phyloP scores from a whole-genome alignment of 495 filamentous ascomycete genomes.

The Penicillium simplicissimum region DNA sequence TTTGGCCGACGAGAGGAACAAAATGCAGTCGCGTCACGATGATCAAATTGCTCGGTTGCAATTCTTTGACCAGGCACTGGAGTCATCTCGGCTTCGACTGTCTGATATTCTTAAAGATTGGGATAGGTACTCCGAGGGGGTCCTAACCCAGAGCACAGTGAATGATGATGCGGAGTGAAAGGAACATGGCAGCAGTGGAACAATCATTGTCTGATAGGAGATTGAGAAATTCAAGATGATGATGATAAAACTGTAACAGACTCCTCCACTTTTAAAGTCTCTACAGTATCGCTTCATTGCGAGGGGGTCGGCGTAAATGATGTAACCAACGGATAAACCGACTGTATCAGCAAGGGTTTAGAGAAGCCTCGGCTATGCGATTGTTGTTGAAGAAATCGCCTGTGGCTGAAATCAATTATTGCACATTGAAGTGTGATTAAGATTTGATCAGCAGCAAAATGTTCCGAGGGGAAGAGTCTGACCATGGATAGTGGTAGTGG shows the following conservation, averaged over 20 bases:
- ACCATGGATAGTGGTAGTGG: background rate
- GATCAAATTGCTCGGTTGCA: no score
- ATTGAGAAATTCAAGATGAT: background rate
- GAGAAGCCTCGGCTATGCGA: background rate
- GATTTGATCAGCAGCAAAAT: background rate
- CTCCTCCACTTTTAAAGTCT: background rate
- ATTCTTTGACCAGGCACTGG: no score
- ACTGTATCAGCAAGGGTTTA: background rate
- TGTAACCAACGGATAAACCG: background rate
- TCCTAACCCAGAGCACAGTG: no score
- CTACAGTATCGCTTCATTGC: background rate
- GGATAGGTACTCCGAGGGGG: no score
- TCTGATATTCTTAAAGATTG: no score
- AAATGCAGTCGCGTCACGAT: no score
- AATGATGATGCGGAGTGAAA: no score
- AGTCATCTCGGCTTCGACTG: no score
- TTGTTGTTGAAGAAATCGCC: no score
- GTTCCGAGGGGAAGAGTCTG: background rate
- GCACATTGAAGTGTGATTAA: no score
- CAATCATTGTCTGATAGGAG: background rate
- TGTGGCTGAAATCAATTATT: no score
- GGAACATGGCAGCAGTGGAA: background rate
- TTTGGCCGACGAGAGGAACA: no score
- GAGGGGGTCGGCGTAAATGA: background rate
- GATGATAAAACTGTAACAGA: background rate